phyloP scores from a whole-genome alignment of 208 protist genomes.

The Trypanosomatidae sp. region DNA sequence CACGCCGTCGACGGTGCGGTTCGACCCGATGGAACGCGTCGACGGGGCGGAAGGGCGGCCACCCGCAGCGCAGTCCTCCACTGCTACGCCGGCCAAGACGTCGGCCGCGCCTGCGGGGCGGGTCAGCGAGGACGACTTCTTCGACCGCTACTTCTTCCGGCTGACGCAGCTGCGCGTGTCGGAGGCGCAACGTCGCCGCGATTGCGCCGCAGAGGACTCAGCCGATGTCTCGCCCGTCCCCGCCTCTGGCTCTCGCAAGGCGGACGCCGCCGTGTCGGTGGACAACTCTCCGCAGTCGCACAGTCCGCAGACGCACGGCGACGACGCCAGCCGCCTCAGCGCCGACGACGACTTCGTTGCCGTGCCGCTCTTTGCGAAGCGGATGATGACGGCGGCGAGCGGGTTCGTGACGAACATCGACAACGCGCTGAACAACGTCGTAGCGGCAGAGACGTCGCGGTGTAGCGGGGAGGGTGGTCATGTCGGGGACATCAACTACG shows the following conservation, averaged over 20 bases:
- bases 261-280: too few species aligned
- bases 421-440: conserved; percentile 33
- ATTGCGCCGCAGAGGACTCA: neutral
- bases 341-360: conserved; percentile 18
- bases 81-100: neutral
- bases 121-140: conserved; percentile 68
- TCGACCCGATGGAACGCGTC: neutral
- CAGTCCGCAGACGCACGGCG: too few species aligned
- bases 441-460: neutral
- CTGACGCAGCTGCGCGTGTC: conserved; percentile 66
- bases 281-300: too few species aligned
- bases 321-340: neutral
- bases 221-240: neutral
- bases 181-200: conserved; percentile 28
- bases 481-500: neutral
- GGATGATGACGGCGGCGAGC: conserved; percentile 39
- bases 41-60: neutral
- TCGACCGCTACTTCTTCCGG: conserved; percentile 86
- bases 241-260: too few species aligned
- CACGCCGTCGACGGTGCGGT: neutral
- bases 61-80: neutral
- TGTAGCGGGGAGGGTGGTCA: too few species aligned
- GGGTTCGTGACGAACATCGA: conserved; percentile 45
- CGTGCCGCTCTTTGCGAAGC: conserved; percentile 41
- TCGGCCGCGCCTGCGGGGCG: neutral